Base-by-base conservation (phyloP, 768 basidiomycete genomes). In the Pseudohyphozyma bogoriensis region DNA sequence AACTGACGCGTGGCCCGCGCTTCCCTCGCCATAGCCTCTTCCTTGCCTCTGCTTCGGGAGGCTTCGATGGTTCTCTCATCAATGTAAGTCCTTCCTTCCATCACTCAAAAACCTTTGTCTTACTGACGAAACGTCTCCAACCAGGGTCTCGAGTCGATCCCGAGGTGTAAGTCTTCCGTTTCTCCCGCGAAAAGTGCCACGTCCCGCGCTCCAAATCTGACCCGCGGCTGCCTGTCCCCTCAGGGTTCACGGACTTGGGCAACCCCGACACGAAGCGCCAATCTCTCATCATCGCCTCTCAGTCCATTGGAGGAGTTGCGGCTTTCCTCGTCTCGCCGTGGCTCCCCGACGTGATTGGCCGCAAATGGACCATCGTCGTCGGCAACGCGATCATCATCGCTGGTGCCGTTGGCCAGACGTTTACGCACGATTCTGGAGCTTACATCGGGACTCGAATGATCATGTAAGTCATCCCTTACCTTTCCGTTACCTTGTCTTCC, bases 361-460 rank as follows among this genome's bases (percentile, higher is more conserved):
- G 58, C 1, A n/a, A 20, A 15, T 18, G 7, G 26, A 40, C 58
- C 0, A 47, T 50, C 20, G 22, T 52, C 28, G 3, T 32, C 35
- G 58, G 58, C 9, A 20, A 28, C 7, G 28, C 16, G 22, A 39
- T 59, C 28, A 45, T 59, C 29, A 32, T 59, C 22, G 35, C 12
- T 2, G 51, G 44, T 3, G 35, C 36, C 22, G n/a, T 59, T 1
- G 29, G 31, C 1, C 58, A 59, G 44, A 37, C 32, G 22, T 59
- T 59, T 22, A 45, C 44, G 0, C 7, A 50, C 20, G 28, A 40
- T 3, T 42, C 40, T 1, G 45, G 58, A 44, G 49, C 45, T 20
- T 59, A 51, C 58, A 50, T 59, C 45, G 58, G 58, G 26, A 47
- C 44, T 15, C 51, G 58, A 13, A n/a, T 59, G 13, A 20, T 59